These are phyloP conservation scores for Drosera spatulata DNA, from an alignment of 179 eudicot species.

Conservation along the genomic window DNA sequence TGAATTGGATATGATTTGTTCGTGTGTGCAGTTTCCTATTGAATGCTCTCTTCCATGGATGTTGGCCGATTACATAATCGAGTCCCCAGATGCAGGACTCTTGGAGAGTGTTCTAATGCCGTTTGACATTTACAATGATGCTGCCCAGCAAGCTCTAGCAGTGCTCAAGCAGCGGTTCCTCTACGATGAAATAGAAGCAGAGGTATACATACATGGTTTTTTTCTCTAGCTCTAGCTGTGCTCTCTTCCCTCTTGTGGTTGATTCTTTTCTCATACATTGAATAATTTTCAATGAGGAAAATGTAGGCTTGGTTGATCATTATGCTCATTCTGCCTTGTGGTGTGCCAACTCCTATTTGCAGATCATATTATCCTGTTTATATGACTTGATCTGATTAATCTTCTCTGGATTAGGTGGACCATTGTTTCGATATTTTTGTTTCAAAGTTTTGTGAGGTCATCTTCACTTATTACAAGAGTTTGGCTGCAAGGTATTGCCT, in stretches of 20 bases:
- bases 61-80: slow-evolving; percentile 78
- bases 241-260: background rate
- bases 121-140: slow-evolving; percentile 94
- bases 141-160: slow-evolving; percentile 91
- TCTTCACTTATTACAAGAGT: slow-evolving; percentile 92
- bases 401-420: slow-evolving; percentile 55
- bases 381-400: slow-evolving; percentile 1
- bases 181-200: slow-evolving; percentile 99
- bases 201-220: slow-evolving; percentile 43
- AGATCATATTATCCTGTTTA: slow-evolving; percentile 2
- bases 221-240: background rate
- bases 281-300: too few species aligned
- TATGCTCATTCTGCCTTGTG: too few species aligned
- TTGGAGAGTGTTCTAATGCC: slow-evolving; percentile 89
- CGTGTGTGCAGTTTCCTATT: slow-evolving; percentile 74
- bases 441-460: slow-evolving; percentile 58
- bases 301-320: too few species aligned
- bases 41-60: slow-evolving; percentile 99
- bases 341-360: background rate
- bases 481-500: slow-evolving; percentile 80
- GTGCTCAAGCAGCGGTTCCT: slow-evolving; percentile 97
- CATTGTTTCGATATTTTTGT: slow-evolving; percentile 93
- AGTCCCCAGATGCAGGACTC: slow-evolving; percentile 72
- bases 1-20: background rate
- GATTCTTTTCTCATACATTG: background rate